Evolutionary conservation across 163 green algal genomes (phyloP).

Genomic region (Volvox carteri): DNA sequence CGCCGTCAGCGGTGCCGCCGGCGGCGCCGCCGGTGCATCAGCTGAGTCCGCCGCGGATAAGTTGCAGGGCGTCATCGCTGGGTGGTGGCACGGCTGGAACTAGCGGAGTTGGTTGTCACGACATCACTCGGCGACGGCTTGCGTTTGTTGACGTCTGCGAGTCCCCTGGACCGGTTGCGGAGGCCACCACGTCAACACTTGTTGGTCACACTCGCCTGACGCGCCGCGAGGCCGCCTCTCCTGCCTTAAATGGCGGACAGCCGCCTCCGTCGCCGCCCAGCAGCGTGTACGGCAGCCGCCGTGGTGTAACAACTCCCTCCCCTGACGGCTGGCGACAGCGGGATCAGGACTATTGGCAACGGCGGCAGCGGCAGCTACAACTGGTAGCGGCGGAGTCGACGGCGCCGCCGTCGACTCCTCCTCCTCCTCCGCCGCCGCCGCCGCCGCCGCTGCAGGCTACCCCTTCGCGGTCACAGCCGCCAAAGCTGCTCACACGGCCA

Average conservation of each 20-base stretch:
- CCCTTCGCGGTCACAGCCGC: no score
- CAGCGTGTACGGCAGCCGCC: background rate
- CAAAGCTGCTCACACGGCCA: background rate
- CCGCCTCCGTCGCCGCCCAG: background rate
- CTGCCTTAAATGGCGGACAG: background rate
- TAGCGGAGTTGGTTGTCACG: slow-evolving; percentile 33
- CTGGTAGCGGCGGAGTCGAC: background rate
- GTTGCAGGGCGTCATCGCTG: background rate
- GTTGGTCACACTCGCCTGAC: background rate
- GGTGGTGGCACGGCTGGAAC: background rate
- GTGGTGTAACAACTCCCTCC: background rate
- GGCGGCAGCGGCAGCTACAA: slow-evolving; percentile 1
- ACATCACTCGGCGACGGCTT: slow-evolving; percentile 19
- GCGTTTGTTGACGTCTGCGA: background rate
- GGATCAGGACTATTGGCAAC: slow-evolving; percentile 25
- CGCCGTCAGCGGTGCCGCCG: background rate
- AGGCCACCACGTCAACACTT: background rate
- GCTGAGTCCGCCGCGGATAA: background rate
- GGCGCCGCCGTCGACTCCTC: background rate
- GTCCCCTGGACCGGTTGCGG: background rate
- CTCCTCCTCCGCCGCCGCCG: background rate
- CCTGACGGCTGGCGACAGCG: slow-evolving; percentile 3
- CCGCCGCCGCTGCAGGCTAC: background rate
- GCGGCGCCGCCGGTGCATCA: background rate
- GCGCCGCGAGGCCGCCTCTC: background rate